Evolutionary conservation across 2,329 filamentous ascomycete species (phyloP).

Genomic region (Sclerotinia subarctica): DNA sequence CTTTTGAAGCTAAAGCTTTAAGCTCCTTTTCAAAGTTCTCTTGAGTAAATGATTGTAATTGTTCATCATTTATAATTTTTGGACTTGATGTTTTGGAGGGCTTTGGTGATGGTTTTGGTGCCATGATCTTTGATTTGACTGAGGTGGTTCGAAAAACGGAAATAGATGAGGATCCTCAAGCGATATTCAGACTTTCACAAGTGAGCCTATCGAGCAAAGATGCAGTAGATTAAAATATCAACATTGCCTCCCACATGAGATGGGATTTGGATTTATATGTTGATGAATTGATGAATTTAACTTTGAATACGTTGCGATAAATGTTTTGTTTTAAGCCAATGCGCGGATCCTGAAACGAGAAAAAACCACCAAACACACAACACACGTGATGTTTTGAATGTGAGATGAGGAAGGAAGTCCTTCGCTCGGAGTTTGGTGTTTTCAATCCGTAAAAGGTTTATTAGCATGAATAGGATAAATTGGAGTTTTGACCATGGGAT

Average conservation of each 20-base stretch:
- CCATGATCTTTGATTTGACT: constrained; percentile 23
- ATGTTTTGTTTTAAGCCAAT: constrained; percentile 24
- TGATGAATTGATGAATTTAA: background rate
- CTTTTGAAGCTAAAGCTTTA: constrained; percentile 36
- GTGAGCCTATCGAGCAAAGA: background rate
- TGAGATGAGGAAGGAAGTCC: background rate
- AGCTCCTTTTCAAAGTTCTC: constrained; percentile 40
- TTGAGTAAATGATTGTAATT: constrained; percentile 30
- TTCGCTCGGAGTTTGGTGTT: constrained; percentile 2
- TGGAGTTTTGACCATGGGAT: background rate
- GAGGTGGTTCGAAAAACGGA: background rate
- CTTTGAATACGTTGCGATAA: constrained; percentile 21
- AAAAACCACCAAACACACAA: constrained; percentile 18
- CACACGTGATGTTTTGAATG: constrained; percentile 18
- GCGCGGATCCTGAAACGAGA: constrained; percentile 29
- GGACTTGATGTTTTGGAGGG: constrained; percentile 15
- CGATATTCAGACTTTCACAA: background rate
- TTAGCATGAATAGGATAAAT: constrained; percentile 13
- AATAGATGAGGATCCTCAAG: background rate
- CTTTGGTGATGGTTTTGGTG: constrained; percentile 22
- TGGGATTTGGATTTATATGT: background rate
- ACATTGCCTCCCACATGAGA: background rate
- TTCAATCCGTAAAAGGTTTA: background rate
- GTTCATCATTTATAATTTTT: constrained; percentile 10
- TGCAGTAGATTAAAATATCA: background rate